Conservation (phyloP, 805 yeast genomes). For the Candida pseudoglaebosa region DNA sequence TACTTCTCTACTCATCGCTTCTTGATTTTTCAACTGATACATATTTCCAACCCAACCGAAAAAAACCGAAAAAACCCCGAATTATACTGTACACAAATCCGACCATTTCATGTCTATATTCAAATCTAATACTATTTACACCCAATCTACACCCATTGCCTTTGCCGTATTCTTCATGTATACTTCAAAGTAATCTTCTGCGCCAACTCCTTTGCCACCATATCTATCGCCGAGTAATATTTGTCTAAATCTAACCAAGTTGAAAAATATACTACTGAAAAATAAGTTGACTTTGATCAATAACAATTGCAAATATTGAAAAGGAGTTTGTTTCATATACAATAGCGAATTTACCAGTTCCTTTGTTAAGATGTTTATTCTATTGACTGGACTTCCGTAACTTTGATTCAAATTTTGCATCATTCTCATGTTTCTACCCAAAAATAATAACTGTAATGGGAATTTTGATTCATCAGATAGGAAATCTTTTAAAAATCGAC, state of each 20-base stretch:
- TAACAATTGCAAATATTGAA: conserved; percentile 14
- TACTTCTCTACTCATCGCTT: not conserved
- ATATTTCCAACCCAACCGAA: not conserved
- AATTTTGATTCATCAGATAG: conserved; percentile 60
- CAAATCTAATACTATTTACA: conserved; percentile 7
- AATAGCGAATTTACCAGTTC: conserved; percentile 42
- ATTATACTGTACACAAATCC: no score
- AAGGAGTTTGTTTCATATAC: conserved; percentile 2
- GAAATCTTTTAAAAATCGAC: conserved; percentile 50
- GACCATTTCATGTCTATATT: no score
- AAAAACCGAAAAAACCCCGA: not conserved
- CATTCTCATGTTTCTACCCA: conserved; percentile 71
- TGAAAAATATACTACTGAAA: conserved; percentile 29
- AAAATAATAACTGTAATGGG: conserved; percentile 62
- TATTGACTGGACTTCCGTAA: conserved; percentile 71
- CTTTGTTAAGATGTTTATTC: conserved; percentile 58
- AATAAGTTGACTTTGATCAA: conserved; percentile 21
- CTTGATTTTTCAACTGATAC: conserved; percentile 1
- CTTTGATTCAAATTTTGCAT: conserved; percentile 64
- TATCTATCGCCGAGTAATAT: conserved; percentile 26
- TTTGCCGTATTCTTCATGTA: conserved; percentile 40
- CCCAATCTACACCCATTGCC: conserved; percentile 38
- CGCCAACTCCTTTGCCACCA: conserved; percentile 31
- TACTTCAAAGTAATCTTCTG: conserved; percentile 44
- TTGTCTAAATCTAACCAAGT: conserved; percentile 29